These are phyloP conservation scores for Penicillium subrubescens DNA, from an alignment of 495 filamentous ascomycete species.

Conservation along the genomic window DNA sequence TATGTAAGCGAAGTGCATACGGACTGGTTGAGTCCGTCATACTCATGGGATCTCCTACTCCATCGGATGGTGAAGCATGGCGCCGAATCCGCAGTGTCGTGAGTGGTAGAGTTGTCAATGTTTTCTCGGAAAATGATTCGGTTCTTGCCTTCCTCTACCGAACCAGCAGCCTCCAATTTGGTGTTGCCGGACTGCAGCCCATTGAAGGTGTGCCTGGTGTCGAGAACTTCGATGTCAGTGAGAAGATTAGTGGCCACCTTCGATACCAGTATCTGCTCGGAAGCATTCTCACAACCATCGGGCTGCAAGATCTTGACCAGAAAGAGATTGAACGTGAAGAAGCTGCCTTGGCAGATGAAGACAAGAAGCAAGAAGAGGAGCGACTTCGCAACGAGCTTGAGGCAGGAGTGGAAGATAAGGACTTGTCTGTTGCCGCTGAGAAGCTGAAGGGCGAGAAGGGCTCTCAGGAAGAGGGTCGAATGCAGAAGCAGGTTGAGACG, in stretches of 20 bases:
- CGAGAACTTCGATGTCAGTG: conserved; percentile 75
- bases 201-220: conserved; percentile 67
- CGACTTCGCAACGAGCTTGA: conserved; percentile 51
- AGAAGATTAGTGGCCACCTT: conserved; percentile 71
- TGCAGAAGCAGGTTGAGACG: conserved; percentile 47
- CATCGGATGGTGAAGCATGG: conserved; percentile 67
- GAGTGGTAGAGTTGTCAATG: conserved; percentile 72
- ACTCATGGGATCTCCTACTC: conserved; percentile 80
- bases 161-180: conserved; percentile 72
- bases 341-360: conserved; percentile 57
- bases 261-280: conserved; percentile 71
- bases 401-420: conserved; percentile 41
- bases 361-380: conserved; percentile 52
- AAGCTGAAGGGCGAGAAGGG: conserved; percentile 35
- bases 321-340: conserved; percentile 61
- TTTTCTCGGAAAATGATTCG: conserved; percentile 76
- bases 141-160: conserved; percentile 79
- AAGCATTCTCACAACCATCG: conserved; percentile 66
- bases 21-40: conserved; percentile 85
- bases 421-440: conserved; percentile 34
- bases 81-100: conserved; percentile 70
- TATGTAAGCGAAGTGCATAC: conserved; percentile 79
- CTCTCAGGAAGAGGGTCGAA: conserved; percentile 37
- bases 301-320: conserved; percentile 63
- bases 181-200: conserved; percentile 72